These are phyloP conservation scores for Penicillium hordei DNA, from an alignment of 2,329 filamentous ascomycete species.

Conservation along the genomic window DNA sequence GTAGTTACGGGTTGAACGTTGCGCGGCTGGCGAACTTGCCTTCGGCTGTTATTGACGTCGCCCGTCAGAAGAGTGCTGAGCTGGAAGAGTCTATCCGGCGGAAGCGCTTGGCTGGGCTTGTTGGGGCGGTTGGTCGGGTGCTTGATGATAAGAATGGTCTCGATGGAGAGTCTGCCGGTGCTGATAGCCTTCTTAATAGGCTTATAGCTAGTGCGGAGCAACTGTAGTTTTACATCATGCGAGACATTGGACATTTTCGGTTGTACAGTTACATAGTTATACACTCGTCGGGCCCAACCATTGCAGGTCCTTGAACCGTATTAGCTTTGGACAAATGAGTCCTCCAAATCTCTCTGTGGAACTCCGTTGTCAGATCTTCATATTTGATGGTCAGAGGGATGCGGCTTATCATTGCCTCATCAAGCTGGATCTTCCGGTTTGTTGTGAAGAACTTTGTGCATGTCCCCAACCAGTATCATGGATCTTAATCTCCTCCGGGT, in stretches of 20 bases:
- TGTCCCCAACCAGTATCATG: too few relatives aligned
- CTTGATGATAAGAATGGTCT: slow-evolving; percentile 15
- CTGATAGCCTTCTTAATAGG: slow-evolving; percentile 29
- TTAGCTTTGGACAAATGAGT: too few relatives aligned
- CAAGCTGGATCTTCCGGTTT: too few relatives aligned
- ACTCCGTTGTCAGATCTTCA: too few relatives aligned
- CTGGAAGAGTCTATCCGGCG: slow-evolving; percentile 71
- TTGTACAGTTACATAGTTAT: slow-evolving; percentile 1
- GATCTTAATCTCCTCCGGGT: too few relatives aligned
- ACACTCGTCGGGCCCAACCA: too few relatives aligned
- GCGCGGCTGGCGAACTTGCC: slow-evolving; percentile 82
- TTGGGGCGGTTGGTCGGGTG: slow-evolving; percentile 31
- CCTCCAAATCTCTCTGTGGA: too few relatives aligned
- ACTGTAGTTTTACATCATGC: slow-evolving; percentile 22
- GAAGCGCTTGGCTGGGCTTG: slow-evolving; percentile 55
- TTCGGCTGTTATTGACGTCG: slow-evolving; percentile 71
- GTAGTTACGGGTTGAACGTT: slow-evolving; percentile 92
- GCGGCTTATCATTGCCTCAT: too few relatives aligned
- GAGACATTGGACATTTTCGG: background rate
- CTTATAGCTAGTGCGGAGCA: slow-evolving; percentile 36
- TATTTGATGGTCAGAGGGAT: too few relatives aligned
- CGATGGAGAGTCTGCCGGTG: slow-evolving; percentile 13
- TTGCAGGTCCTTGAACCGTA: too few relatives aligned
- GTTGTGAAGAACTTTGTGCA: too few relatives aligned
- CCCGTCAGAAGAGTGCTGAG: slow-evolving; percentile 73